phyloP scores from a whole-genome alignment of 345 rosid species.

The Durio zibethinus region DNA sequence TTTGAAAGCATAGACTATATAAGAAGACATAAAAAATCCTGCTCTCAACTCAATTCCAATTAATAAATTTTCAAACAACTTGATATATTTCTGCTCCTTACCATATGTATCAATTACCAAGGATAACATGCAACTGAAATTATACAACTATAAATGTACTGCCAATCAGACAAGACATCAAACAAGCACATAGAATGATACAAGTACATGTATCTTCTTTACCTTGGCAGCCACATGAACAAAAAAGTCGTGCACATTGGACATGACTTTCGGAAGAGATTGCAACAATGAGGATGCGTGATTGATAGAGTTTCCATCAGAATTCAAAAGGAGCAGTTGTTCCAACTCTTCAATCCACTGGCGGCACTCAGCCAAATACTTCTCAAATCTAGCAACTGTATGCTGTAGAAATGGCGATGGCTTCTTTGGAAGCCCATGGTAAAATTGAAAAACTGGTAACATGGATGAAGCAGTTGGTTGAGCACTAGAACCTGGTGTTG shows the following conservation, averaged over 20 bases:
- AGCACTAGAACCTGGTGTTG: constrained; percentile 44
- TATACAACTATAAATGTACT: neutral
- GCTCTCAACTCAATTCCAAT: neutral
- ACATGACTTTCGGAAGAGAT: constrained; percentile 89
- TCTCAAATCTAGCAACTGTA: constrained; percentile 82
- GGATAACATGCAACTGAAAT: neutral
- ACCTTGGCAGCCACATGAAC: constrained; percentile 99
- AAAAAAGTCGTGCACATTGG: constrained; percentile 86
- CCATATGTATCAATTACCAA: neutral
- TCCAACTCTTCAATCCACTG: constrained; percentile 96
- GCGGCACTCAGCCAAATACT: constrained; percentile 70
- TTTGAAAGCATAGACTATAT: neutral
- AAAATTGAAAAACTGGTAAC: constrained; percentile 72
- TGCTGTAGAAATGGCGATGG: constrained; percentile 82
- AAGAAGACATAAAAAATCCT: neutral
- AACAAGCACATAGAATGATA: neutral
- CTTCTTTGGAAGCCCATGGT: constrained; percentile 85
- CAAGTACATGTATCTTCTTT: constrained; percentile 9
- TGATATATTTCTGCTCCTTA: neutral
- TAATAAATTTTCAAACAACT: neutral
- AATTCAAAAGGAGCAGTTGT: constrained; percentile 70
- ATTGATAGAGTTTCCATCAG: constrained; percentile 53
- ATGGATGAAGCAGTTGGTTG: constrained; percentile 49
- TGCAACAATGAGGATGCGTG: constrained; percentile 58
- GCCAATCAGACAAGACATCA: neutral